phyloP scores from a whole-genome alignment of 352 stramenopile genomes.

The Phytophthora constricta region DNA sequence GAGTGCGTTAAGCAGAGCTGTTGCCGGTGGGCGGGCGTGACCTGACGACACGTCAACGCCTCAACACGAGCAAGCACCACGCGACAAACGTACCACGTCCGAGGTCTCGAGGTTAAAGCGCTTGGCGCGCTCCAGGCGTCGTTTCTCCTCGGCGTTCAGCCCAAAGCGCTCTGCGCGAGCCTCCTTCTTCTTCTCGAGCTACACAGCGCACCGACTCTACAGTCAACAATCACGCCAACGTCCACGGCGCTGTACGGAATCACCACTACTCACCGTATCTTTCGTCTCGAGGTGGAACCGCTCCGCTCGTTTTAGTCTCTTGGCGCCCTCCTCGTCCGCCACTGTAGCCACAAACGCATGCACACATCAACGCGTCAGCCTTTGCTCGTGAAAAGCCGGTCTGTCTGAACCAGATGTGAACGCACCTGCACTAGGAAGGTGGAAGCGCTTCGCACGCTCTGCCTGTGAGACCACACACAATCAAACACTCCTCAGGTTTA shows the following conservation, averaged over 20 bases:
- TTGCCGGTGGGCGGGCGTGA: no score
- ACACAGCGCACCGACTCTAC: conserved; percentile 1
- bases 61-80: conserved; percentile 4
- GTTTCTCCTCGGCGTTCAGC: conserved; percentile 82
- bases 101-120: conserved; percentile 84
- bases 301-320: conserved; percentile 80
- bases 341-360: conserved; percentile 15
- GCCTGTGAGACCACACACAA: conserved; percentile 44
- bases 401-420: not conserved
- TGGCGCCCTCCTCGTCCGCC: conserved; percentile 56
- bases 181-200: conserved; percentile 87
- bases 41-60: conserved; percentile 12
- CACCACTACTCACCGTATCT: conserved; percentile 60
- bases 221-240: no score
- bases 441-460: conserved; percentile 83
- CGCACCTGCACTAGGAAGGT: conserved; percentile 53
- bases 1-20: no score
- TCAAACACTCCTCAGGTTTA: conserved; percentile 6
- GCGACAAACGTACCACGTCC: conserved; percentile 62
- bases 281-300: conserved; percentile 83
- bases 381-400: not conserved
- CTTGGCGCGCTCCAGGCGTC: conserved; percentile 82
- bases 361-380: conserved; percentile 3
- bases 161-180: conserved; percentile 83
- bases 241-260: not conserved